A percentile compares a stretch with the other conserved stretches of the same genome.
phyloP scores from a whole-genome alignment of 495 filamentous ascomycete genomes.

The Talaromyces proteolyticus region DNA sequence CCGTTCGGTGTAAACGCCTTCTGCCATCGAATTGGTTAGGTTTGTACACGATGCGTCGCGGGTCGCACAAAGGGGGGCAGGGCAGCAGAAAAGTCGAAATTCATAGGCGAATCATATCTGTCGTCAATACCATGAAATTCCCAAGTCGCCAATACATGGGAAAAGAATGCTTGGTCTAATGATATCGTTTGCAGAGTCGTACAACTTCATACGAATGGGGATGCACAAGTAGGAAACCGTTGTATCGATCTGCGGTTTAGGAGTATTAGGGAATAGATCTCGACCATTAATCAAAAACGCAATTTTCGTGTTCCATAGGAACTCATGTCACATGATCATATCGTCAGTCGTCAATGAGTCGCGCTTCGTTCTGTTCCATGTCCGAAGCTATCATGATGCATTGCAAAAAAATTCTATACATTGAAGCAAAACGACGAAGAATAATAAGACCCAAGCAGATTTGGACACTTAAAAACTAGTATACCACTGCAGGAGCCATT shows the following conservation, averaged over 20 bases:
- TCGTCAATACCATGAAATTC: not conserved
- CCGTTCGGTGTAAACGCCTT: not conserved
- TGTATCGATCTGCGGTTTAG: not conserved
- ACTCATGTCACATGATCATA: slow-evolving; percentile 9
- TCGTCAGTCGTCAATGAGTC: slow-evolving; percentile 7
- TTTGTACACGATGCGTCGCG: not conserved
- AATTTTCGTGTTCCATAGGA: slow-evolving; percentile 8
- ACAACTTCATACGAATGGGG: not conserved
- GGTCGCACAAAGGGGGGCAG: not conserved
- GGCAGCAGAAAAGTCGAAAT: not conserved
- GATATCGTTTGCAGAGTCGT: not conserved
- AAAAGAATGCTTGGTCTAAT: not conserved
- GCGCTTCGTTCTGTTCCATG: slow-evolving; percentile 7
- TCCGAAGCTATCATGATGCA: slow-evolving; percentile 7
- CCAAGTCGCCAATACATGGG: not conserved
- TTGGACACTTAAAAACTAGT: not conserved
- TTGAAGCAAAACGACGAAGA: not conserved
- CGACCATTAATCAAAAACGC: slow-evolving; percentile 5
- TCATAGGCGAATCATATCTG: not conserved
- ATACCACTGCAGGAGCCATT: not conserved
- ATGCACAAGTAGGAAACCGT: not conserved
- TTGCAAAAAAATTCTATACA: slow-evolving; percentile 6
- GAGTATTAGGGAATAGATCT: slow-evolving; percentile 1
- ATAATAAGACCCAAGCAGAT: not conserved
- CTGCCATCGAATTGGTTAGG: not conserved